Conservation (phyloP, 2,329 filamentous ascomycete species). For the Decorospora gaudefroyi region DNA sequence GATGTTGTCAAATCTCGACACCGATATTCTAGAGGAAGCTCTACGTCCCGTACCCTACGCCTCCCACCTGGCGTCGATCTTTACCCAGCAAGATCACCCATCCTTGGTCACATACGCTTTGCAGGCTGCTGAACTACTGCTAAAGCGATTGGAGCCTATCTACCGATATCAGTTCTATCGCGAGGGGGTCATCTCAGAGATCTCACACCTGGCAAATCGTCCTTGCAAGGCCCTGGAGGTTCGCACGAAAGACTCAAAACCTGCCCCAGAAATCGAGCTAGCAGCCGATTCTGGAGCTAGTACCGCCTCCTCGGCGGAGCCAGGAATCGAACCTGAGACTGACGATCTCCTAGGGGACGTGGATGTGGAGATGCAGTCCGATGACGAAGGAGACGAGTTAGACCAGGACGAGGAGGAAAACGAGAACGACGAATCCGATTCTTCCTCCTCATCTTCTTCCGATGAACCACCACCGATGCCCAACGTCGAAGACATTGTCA, state of each 20-base stretch:
- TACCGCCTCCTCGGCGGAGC: slow-evolving; percentile 32
- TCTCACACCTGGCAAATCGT: slow-evolving; percentile 73
- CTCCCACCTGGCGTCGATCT: slow-evolving; percentile 90
- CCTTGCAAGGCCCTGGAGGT: slow-evolving; percentile 40
- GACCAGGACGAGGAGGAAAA: slow-evolving; percentile 58
- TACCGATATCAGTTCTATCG: slow-evolving; percentile 97
- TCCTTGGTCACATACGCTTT: slow-evolving; percentile 84
- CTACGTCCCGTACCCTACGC: slow-evolving; percentile 89
- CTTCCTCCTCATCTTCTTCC: slow-evolving; percentile 57
- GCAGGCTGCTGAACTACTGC: slow-evolving; percentile 84
- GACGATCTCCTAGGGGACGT: slow-evolving; percentile 62
- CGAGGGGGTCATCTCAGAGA: slow-evolving; percentile 92
- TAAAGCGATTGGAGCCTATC: slow-evolving; percentile 80
- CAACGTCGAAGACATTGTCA: slow-evolving; percentile 73
- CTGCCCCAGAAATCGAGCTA: slow-evolving; percentile 31
- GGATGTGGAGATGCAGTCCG: slow-evolving; percentile 58
- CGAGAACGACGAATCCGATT: slow-evolving; percentile 67
- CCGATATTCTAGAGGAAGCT: slow-evolving; percentile 79
- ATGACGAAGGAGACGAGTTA: slow-evolving; percentile 59
- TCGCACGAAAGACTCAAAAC: slow-evolving; percentile 35
- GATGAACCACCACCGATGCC: slow-evolving; percentile 31
- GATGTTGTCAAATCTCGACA: slow-evolving; percentile 95
- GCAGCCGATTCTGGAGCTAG: slow-evolving; percentile 32
- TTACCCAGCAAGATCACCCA: slow-evolving; percentile 92
- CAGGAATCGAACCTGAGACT: slow-evolving; percentile 50